Base-by-base conservation (phyloP, 2,329 filamentous ascomycete genomes). In the Verticillium longisporum region DNA sequence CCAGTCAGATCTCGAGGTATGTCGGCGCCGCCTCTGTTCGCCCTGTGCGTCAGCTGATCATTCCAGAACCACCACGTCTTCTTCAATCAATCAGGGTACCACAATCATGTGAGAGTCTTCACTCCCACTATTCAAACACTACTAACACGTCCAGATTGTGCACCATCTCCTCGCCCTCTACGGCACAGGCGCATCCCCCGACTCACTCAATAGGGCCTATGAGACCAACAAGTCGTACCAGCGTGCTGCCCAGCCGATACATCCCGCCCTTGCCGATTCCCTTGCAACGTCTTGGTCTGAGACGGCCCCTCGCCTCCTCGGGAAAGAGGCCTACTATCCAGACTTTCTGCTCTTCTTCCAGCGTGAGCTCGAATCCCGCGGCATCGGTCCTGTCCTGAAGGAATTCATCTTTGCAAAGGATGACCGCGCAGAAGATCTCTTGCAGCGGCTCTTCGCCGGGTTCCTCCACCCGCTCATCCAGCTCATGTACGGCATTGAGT, bases 391-490 rank as follows among this genome's bases (percentile, higher is more conserved):
- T 41, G 83, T 85, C 1, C 73, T 75, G 0, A 73, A 77, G 1
- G 82, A 89, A 68, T 88, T 90, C 67, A 64, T 96, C 0, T 91
- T 97, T 69, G 79, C 82, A 2, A 83, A 83, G 2, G 83, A 88
- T 60, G 81, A 86, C 54, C 75, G 80, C 54, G 86, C 88, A 4
- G 84, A 92, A 45, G 86, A 88, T 63, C 77, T 97, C 78, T 75
- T 93, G 2, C 78, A 80, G 1, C 81, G 92, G 18, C 76, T 94
- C 68, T 92, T 85, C 69, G 83, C 81, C 15, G 88, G 87, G 0
- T 82, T 94, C 64, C 67, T 92, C 2, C 91, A 96, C 69, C 91
- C 92, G 1, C 76, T 95, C 15, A 93, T 97, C 64, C 91, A 96
- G 70, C 81, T 96, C 21, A 90, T 92, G 57, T 96, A 92, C 70